Evolutionary conservation across 768 basidiomycete species (phyloP), one percentile per base, ranked within the genome.

Genomic region (Rhodotorula kratochvilovae): DNA sequence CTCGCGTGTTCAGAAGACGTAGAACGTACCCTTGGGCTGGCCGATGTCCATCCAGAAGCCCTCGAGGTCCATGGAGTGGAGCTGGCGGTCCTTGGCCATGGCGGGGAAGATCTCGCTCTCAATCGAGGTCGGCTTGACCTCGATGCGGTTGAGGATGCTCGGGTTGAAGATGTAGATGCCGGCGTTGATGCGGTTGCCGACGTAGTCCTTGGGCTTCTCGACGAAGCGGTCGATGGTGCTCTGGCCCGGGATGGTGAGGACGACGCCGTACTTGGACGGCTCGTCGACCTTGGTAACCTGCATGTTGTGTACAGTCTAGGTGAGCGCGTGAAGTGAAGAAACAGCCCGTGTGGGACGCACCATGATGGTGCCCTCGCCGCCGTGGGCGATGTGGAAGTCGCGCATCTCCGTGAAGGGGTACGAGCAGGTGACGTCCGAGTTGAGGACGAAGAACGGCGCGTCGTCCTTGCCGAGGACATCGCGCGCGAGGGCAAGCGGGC

Each of bases 151-250:
- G 70, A 83, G 78, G 56, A 83, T 79, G 51, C 76, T 79, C n/a
- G 83, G 83, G 82, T 83, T 82, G 83, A 83, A 83, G 77, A 83
- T 82, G 81, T 83, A 83, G 79, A 83, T 83, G 78, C 83, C 83
- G 68, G 83, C 83, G 79, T 83, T 83, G 80, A 83, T 83, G 66
- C 82, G 76, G 81, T 83, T 83, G 43, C 83, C 83, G 66, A 83
- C 83, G 68, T 83, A 83, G 67, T 82, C 81, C 63, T 82, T 81
- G 39, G 83, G 83, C 79, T 83, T 83, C 79, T 83, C 83, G 66
- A 83, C 83, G 79, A 83, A 83, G 69, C 82, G 81, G 79, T 83
- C 82, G 71, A 83, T 83, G 53, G 81, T 77, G 27, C 81, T 81
- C 42, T 80, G 78, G 77, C 78, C 78, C 57, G 82, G 81, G 70